Evolutionary conservation across 2,329 filamentous ascomycete genomes (phyloP).

Genomic region (Colletotrichum spaethianum): DNA sequence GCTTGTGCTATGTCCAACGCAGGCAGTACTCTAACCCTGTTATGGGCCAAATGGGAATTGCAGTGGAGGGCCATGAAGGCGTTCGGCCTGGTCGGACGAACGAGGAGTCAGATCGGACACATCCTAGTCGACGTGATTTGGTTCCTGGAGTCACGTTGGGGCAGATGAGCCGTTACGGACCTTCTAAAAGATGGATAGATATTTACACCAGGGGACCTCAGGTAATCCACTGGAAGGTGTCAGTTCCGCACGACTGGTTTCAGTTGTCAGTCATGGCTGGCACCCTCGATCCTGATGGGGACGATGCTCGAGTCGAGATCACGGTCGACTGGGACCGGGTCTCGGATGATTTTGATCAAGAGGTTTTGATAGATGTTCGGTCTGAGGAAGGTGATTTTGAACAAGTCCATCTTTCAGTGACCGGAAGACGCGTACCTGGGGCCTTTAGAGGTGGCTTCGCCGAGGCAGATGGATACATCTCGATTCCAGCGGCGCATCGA

Average conservation of each 20-base stretch:
- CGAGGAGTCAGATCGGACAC: constrained; percentile 68
- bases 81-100: constrained; percentile 56
- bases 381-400: constrained; percentile 56
- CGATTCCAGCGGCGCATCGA: constrained; percentile 48
- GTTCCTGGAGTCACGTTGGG: constrained; percentile 49
- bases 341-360: constrained; percentile 57
- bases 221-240: constrained; percentile 49
- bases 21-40: constrained; percentile 64
- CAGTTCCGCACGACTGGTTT: constrained; percentile 52
- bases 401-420: constrained; percentile 48
- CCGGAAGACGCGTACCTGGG: constrained; percentile 46
- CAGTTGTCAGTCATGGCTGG: constrained; percentile 49
- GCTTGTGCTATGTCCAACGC: constrained; percentile 66
- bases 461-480: constrained; percentile 51
- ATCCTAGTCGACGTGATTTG: constrained; percentile 55
- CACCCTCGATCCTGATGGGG: constrained; percentile 49
- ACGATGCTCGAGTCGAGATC: constrained; percentile 50
- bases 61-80: constrained; percentile 51
- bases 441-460: constrained; percentile 52
- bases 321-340: constrained; percentile 54
- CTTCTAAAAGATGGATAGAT: constrained; percentile 51
- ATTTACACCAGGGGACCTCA: constrained; percentile 53
- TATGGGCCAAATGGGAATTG: constrained; percentile 53
- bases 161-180: constrained; percentile 50
- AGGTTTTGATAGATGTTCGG: constrained; percentile 53